Conservation (phyloP, 2,329 filamentous ascomycete genomes). For the Rugonectria rugulosa region DNA sequence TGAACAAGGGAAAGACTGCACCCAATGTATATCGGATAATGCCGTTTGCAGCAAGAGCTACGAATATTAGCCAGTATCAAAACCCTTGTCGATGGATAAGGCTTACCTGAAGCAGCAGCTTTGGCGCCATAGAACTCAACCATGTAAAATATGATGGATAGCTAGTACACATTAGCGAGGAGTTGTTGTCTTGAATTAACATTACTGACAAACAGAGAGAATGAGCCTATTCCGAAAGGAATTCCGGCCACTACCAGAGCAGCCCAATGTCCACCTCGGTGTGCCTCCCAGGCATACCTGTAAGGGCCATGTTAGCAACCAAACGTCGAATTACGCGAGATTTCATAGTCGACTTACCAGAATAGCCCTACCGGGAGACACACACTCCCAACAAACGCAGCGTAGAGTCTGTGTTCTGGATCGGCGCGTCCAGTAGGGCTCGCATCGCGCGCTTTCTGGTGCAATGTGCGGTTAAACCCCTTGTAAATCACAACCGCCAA, state of each 20-base stretch:
- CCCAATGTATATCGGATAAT: constrained; percentile 6
- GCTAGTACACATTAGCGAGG: background rate
- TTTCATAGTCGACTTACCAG: too few relatives aligned
- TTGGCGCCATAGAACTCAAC: background rate
- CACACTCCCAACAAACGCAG: background rate
- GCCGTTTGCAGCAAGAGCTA: constrained; percentile 1
- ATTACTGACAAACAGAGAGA: background rate
- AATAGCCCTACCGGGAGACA: background rate
- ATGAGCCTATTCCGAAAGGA: background rate
- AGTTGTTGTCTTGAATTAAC: background rate
- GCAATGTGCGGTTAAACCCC: background rate
- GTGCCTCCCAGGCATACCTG: constrained; percentile 23
- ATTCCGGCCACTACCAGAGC: constrained; percentile 14
- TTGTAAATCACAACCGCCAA: background rate
- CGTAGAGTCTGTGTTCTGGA: background rate
- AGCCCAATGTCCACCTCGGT: constrained; percentile 14
- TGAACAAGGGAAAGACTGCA: constrained; percentile 9
- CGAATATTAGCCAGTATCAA: background rate
- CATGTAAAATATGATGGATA: background rate
- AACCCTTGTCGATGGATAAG: background rate
- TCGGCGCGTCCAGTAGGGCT: background rate
- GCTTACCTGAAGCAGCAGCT: background rate
- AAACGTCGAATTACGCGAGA: too few relatives aligned
- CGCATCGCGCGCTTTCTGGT: background rate
- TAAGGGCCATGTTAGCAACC: too few relatives aligned